These are phyloP conservation scores for Reutealis trisperma DNA, from an alignment of 345 rosid species.

Conservation along the genomic window DNA sequence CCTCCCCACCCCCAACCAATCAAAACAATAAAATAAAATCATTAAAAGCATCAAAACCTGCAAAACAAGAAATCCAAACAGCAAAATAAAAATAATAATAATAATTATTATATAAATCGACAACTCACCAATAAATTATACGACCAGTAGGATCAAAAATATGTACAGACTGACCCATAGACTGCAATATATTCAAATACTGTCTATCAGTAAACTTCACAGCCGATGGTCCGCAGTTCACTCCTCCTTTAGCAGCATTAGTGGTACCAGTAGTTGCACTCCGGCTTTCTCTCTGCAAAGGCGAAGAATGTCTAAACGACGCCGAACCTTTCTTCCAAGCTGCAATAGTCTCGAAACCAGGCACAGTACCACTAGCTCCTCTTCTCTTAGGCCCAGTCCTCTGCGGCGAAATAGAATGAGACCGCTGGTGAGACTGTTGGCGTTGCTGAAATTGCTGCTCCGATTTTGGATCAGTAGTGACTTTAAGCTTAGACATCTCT, in stretches of 20 bases:
- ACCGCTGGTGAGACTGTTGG: conserved; percentile 48
- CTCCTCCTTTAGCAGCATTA: conserved; percentile 15
- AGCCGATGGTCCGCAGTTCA: conserved; percentile 50
- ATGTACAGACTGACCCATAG: conserved; percentile 93
- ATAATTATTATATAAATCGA: neutral
- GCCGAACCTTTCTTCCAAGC: conserved; percentile 61
- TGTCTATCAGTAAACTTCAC: conserved; percentile 65
- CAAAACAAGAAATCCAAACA: neutral
- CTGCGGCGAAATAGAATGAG: conserved; percentile 85
- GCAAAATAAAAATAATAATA: conserved; percentile 6
- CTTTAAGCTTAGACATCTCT: conserved; percentile 77
- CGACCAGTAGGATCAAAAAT: conserved; percentile 62
- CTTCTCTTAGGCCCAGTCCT: conserved; percentile 49
- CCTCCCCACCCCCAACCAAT: neutral
- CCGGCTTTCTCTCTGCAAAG: conserved; percentile 77
- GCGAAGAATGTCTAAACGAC: conserved; percentile 78
- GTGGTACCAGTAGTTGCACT: neutral
- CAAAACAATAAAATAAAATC: neutral
- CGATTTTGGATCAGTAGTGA: conserved; percentile 39
- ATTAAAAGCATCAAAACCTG: neutral
- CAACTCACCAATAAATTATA: conserved; percentile 76
- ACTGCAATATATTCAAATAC: conserved; percentile 84
- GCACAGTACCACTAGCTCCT: conserved; percentile 23
- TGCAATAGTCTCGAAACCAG: conserved; percentile 23
- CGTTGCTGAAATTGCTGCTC: conserved; percentile 9